A percentile compares a stretch with the other conserved stretches of the same genome.
Conservation (phyloP, 768 basidiomycete species). For the Mycena filopes region DNA sequence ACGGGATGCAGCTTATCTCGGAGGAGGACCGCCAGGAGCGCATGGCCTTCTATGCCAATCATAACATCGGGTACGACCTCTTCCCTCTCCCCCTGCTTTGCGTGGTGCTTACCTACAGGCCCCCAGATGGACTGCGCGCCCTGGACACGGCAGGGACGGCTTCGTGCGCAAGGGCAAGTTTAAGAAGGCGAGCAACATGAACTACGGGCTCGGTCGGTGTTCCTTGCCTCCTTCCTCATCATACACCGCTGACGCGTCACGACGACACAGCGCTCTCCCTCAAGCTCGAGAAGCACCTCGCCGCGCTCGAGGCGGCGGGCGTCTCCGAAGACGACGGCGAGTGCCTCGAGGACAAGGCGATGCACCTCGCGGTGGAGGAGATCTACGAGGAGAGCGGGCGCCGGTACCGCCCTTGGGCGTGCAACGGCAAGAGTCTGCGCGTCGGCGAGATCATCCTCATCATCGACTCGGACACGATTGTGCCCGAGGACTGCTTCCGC, state of each 20-base stretch:
- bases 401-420: slow-evolving; percentile 74
- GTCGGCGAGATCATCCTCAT: slow-evolving; percentile 84
- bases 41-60: slow-evolving; percentile 81
- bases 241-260: not conserved
- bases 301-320: slow-evolving; percentile 54
- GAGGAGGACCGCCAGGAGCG: slow-evolving; percentile 73
- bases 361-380: slow-evolving; percentile 80
- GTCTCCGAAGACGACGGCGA: slow-evolving; percentile 57
- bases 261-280: slow-evolving; percentile 60
- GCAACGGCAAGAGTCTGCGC: slow-evolving; percentile 78
- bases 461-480: slow-evolving; percentile 82
- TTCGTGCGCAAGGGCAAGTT: slow-evolving; percentile 94
- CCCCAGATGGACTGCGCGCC: slow-evolving; percentile 76
- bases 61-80: slow-evolving; percentile 62
- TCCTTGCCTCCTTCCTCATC: not conserved
- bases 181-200: slow-evolving; percentile 89
- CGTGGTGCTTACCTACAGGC: slow-evolving; percentile 17
- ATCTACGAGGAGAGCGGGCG: slow-evolving; percentile 66
- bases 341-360: slow-evolving; percentile 74
- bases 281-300: slow-evolving; percentile 65
- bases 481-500: slow-evolving; percentile 89
- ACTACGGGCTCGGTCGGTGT: slow-evolving; percentile 66
- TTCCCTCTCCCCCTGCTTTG: not conserved
- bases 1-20: slow-evolving; percentile 78
- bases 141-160: slow-evolving; percentile 79